Evolutionary conservation across 139 green algal genomes (phyloP).

Genomic region (Haematococcus lacustris): DNA sequence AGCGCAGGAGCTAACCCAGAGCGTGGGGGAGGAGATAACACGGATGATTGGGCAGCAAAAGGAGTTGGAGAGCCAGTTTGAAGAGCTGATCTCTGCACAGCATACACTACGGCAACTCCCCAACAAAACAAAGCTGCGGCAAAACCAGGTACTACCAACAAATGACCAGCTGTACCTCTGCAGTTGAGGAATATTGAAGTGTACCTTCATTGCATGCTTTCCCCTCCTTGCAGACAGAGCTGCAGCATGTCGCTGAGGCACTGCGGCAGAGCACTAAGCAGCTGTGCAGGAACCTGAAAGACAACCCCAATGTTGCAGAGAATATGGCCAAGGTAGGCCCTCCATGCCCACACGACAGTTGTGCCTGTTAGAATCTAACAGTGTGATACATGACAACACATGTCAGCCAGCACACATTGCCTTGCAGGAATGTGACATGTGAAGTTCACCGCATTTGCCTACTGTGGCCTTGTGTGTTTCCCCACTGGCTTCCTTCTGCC

Average conservation of each 20-base stretch:
- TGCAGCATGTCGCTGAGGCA: conserved; percentile 56
- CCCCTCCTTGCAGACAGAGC: conserved; percentile 33
- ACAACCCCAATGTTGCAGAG: conserved; percentile 73
- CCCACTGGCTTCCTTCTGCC: no score
- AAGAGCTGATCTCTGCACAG: conserved; percentile 53
- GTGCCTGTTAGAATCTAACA: no score
- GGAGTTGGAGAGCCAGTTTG: conserved; percentile 58
- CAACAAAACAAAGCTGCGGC: conserved; percentile 62
- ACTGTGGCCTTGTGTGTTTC: no score
- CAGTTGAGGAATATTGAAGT: no score
- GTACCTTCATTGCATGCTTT: no score
- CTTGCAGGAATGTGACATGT: not conserved
- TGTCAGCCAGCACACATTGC: not conserved
- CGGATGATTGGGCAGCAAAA: conserved; percentile 67
- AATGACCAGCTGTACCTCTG: no score
- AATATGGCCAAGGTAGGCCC: conserved; percentile 74
- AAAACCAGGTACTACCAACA: conserved; percentile 55
- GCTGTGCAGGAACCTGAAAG: conserved; percentile 72
- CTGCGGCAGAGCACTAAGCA: conserved; percentile 59
- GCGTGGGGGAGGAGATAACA: conserved; percentile 69
- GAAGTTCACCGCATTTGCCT: not conserved
- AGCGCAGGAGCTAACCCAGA: conserved; percentile 58
- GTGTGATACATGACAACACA: no score
- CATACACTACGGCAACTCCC: conserved; percentile 44
- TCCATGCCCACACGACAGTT: no score